Evolutionary conservation across 2,329 filamentous ascomycete species (phyloP), one percentile per base, ranked within the genome.

Genomic region (Colletotrichum eremochloae): DNA sequence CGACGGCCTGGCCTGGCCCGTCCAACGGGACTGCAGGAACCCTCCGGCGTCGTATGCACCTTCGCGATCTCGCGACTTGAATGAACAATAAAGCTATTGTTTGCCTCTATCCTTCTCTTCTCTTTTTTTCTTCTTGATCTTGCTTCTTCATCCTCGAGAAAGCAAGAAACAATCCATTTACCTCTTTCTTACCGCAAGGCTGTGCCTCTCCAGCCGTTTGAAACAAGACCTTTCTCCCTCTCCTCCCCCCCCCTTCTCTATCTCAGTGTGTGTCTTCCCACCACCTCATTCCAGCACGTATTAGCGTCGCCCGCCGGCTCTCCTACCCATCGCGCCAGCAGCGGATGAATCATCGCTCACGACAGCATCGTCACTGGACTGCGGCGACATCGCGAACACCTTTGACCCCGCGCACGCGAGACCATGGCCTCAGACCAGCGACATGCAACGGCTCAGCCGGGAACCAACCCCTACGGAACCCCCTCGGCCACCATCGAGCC

Each of bases 401-500:
- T 33, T 31, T 12, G 24, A 18, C 36, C 9, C 5, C 36, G 11
- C 46, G 1, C 48, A 20, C 12, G 5, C 50, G 36, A 12, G 5
- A 24, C 14, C n/a, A 72, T 72, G 69, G 46, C 65, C n/a, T 53
- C 44, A 15, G 46, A 46, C 44, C n/a, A 52, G 29, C 36, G 4
- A 11, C 33, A 29, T 20, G 12, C 20, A 7, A 2, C 15, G 24
- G 24, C 42, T 2, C 64, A 42, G 52, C 52, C 3, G 9, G 36
- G 38, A n/a, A 14, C 46, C 9, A 72, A 70, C 55, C 70, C 70
- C 2, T 72, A 65, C 55, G 70, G 70, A 15, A 5, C 31, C 14
- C 70, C 67, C 9, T 72, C 70, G 12, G 20, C 33, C 2, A 20
- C 76, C 5, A 75, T 79, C 33, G 56, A 69, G 33, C 71, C 60